Conservation (phyloP, 768 basidiomycete species). For the Auricularia sp. region DNA sequence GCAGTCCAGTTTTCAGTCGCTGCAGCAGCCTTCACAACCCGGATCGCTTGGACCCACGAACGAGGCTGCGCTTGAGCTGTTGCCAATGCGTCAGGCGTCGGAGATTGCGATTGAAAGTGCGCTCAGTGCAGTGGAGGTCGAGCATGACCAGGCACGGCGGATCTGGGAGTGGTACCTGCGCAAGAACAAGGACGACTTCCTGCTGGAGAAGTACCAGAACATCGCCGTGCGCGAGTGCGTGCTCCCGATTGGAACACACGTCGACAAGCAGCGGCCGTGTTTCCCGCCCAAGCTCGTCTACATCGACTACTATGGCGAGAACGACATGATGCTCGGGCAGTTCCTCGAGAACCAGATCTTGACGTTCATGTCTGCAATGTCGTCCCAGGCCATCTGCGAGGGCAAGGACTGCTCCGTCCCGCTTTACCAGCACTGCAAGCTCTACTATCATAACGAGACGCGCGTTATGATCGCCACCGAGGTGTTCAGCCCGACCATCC, state of each 20-base stretch:
- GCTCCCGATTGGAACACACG: slow-evolving; percentile 54
- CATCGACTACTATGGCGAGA: slow-evolving; percentile 85
- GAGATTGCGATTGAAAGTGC: slow-evolving; percentile 72
- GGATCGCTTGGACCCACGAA: background rate
- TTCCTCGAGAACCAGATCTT: slow-evolving; percentile 51
- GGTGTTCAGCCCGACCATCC: slow-evolving; percentile 68
- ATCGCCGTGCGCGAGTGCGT: slow-evolving; percentile 73
- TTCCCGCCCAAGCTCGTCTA: slow-evolving; percentile 51
- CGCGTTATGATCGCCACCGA: slow-evolving; percentile 79
- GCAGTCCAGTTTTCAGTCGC: background rate
- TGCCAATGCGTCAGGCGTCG: slow-evolving; percentile 45
- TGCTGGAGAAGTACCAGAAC: slow-evolving; percentile 88
- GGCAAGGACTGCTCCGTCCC: slow-evolving; percentile 80
- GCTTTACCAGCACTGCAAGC: slow-evolving; percentile 71
- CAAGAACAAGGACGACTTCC: slow-evolving; percentile 76
- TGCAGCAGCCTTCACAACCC: background rate
- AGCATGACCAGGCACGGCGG: slow-evolving; percentile 77
- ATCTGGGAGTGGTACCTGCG: slow-evolving; percentile 95
- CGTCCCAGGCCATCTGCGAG: slow-evolving; percentile 52
- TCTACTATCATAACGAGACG: slow-evolving; percentile 85
- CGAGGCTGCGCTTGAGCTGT: slow-evolving; percentile 19
- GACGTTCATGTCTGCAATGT: slow-evolving; percentile 3
- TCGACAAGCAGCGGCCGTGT: slow-evolving; percentile 51
- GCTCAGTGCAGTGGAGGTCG: slow-evolving; percentile 59
- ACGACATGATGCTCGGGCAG: slow-evolving; percentile 86